These are phyloP conservation scores for Nelumbo lutea DNA, from an alignment of 164 flowering plant species.

Conservation along the genomic window DNA sequence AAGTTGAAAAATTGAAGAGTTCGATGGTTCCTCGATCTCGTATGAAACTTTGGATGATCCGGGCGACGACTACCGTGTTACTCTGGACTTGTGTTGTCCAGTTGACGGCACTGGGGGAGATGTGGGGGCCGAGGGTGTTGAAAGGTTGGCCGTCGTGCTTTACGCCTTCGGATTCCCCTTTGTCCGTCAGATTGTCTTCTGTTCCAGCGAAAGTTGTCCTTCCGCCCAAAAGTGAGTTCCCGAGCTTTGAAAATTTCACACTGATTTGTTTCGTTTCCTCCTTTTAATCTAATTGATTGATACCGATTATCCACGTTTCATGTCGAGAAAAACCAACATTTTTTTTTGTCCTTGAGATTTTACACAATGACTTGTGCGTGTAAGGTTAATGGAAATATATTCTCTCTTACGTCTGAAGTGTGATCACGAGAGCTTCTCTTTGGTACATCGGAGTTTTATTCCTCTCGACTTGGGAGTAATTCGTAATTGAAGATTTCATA, in stretches of 20 bases:
- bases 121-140: slow-evolving; percentile 75
- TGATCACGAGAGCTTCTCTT: not conserved
- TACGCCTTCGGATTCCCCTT: slow-evolving; percentile 9
- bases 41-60: slow-evolving; percentile 77
- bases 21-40: slow-evolving; percentile 27
- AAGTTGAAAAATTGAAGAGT: slow-evolving; percentile 41
- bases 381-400: not conserved
- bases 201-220: slow-evolving; percentile 15
- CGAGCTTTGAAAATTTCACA: not conserved
- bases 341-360: not conserved
- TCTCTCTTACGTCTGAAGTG: not conserved
- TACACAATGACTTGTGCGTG: not conserved
- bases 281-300: too few relatives aligned
- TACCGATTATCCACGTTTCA: not conserved
- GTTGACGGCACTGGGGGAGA: slow-evolving; percentile 64
- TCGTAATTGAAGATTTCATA: not conserved
- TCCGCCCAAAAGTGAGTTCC: slow-evolving; percentile 33
- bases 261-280: not conserved
- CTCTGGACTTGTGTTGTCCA: slow-evolving; percentile 88
- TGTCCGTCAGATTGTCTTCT: slow-evolving; percentile 17
- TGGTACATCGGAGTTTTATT: not conserved
- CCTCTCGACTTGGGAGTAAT: too few relatives aligned
- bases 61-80: slow-evolving; percentile 71
- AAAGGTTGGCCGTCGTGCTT: slow-evolving; percentile 93
- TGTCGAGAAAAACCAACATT: not conserved